A percentile compares a stretch with the other conserved stretches of the same genome.
phyloP scores from a whole-genome alignment of 306 rosid genomes.

The Inga oerstediana region DNA sequence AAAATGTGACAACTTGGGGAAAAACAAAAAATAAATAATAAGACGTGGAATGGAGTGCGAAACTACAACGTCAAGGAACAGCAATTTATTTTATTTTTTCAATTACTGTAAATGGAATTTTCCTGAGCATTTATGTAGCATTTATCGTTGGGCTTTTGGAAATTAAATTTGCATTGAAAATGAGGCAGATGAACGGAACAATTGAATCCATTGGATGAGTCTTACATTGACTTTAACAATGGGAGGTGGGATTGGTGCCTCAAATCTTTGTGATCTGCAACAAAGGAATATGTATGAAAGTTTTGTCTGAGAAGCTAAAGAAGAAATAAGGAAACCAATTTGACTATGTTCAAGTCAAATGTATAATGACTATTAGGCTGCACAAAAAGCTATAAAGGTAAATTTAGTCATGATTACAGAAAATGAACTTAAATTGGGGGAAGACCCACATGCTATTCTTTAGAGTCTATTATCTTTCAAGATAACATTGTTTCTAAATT shows the following conservation, averaged over 20 bases:
- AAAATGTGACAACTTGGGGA: not conserved
- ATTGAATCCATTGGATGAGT: too few species aligned
- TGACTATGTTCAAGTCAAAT: too few species aligned
- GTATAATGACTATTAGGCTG: too few species aligned
- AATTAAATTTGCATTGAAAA: not conserved
- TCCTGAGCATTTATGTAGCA: not conserved
- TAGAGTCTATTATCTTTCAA: not conserved
- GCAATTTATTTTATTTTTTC: not conserved
- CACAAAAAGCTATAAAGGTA: too few species aligned
- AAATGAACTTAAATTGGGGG: too few species aligned
- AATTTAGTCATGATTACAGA: too few species aligned
- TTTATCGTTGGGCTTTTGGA: not conserved
- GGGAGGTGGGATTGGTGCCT: too few species aligned
- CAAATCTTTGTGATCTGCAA: too few species aligned
- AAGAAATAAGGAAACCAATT: too few species aligned
- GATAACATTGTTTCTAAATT: conserved; percentile 9
- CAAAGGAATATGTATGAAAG: too few species aligned
- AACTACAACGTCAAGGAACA: not conserved
- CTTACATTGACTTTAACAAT: too few species aligned
- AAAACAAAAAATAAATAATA: not conserved
- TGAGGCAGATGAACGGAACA: not conserved
- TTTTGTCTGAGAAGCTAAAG: too few species aligned
- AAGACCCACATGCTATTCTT: not conserved
- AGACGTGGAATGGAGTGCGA: not conserved
- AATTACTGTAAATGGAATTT: not conserved